Evolutionary conservation across 495 filamentous ascomycete genomes (phyloP).

Genomic region (Trichocladium uniseriatum): DNA sequence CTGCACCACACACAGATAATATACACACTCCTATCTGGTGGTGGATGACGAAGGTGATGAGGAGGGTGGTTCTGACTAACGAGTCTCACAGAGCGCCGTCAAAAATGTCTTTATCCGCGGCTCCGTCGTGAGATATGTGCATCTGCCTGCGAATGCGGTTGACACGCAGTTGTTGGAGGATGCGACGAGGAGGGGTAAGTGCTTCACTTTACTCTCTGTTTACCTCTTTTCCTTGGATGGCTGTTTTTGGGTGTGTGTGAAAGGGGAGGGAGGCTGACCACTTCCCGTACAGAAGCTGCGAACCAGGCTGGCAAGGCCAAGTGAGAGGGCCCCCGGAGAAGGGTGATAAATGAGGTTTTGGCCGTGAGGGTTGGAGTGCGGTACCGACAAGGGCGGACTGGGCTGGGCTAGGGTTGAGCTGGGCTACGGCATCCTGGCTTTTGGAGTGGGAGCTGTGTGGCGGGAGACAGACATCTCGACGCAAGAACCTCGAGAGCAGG

Average conservation of each 20-base stretch:
- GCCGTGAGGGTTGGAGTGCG: background rate
- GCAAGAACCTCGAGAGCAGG: background rate
- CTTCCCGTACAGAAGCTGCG: slow-evolving; percentile 29
- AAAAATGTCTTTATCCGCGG: slow-evolving; percentile 98
- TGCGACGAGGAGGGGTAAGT: slow-evolving; percentile 83
- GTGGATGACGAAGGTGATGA: background rate
- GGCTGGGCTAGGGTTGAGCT: too few species aligned
- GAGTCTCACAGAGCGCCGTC: slow-evolving; percentile 51
- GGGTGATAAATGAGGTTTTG: too few species aligned
- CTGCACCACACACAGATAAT: too few species aligned
- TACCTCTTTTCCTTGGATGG: too few species aligned
- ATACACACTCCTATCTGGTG: too few species aligned
- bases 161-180: slow-evolving; percentile 90
- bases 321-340: slow-evolving; percentile 11
- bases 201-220: too few species aligned
- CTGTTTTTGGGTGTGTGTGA: background rate
- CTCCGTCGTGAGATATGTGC: slow-evolving; percentile 91
- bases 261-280: background rate
- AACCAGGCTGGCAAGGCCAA: slow-evolving; percentile 37
- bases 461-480: background rate
- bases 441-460: too few species aligned
- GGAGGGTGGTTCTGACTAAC: background rate
- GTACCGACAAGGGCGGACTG: too few species aligned
- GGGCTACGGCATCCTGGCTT: too few species aligned
- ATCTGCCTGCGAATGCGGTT: slow-evolving; percentile 77